Base-by-base conservation (phyloP, 2,329 filamentous ascomycete species). In the Nemania serpens region DNA sequence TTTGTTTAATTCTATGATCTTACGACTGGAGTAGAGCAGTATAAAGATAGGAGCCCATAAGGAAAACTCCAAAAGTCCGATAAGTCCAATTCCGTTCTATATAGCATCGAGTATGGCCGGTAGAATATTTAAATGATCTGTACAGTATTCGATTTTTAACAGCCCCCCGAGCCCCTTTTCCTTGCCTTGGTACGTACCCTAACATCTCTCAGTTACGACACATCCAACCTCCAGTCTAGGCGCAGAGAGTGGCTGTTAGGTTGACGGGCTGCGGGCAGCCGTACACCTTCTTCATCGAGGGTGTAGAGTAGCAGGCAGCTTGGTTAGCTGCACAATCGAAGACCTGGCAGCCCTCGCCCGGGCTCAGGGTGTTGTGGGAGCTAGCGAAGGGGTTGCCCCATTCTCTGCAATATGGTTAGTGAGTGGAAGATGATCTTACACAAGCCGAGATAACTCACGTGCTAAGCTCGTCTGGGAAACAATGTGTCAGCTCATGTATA, bases 331-430 rank as follows among this genome's bases (percentile, higher is more conserved):
- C 66, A 67, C 78, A 79, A 68, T 79, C 69, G 60, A 79, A 79
- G 4, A 62, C 12, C 65, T 75, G 48, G 66, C 77, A 79, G 42
- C 76, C 77, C 0, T 59, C 55, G 18, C 76, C 76, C 2, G 77
- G 72, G 46, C 64, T 74, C 58, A 79, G 59, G 50, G 64, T 73
- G 68, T 79, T 79, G 65, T 69, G 74, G 52, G 68, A 62, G 56
- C 61, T 58, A 39, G 72, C 73, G 49, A 78, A 79, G 58, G 77
- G 77, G 72, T 79, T 79, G 29, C 77, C 77, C 25, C 49, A 78
- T 66, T 77, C 60, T 34, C 70, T 73, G 10, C 17, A 29, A 15
- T 4, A 18, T 9, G 1, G 43, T 67, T 65, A 68, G 65, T 49
- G 15, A 25, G 13, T 29, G 29, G 5, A 4, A 29, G 17, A 45